These are phyloP conservation scores for Torrubiella hemipterigena DNA, from an alignment of 2,329 filamentous ascomycete genomes.

Conservation along the genomic window DNA sequence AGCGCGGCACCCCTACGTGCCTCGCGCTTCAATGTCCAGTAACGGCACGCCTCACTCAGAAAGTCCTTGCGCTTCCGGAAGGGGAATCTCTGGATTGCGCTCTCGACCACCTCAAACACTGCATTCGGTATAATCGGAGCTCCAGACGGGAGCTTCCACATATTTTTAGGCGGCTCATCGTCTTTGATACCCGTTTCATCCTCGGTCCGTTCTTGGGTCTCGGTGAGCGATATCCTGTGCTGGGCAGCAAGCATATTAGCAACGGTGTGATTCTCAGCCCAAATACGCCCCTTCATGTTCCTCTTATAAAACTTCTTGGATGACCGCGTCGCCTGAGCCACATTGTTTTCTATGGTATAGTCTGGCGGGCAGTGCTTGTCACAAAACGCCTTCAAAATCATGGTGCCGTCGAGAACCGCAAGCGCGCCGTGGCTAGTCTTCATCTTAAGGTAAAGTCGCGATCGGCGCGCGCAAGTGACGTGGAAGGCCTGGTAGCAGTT, in stretches of 20 bases:
- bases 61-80: constrained; percentile 81
- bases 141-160: constrained; percentile 90
- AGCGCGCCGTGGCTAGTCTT: constrained; percentile 77
- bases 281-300: constrained; percentile 78
- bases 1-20: constrained; percentile 82
- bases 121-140: constrained; percentile 87
- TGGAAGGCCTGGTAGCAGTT: constrained; percentile 96
- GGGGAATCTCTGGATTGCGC: constrained; percentile 69
- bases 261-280: constrained; percentile 81
- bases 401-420: constrained; percentile 65
- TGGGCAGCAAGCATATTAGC: constrained; percentile 71
- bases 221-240: constrained; percentile 48
- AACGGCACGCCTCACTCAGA: constrained; percentile 84
- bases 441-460: constrained; percentile 87
- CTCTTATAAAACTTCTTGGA: constrained; percentile 84
- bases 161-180: constrained; percentile 19
- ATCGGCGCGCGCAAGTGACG: constrained; percentile 84
- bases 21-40: constrained; percentile 96
- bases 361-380: constrained; percentile 88
- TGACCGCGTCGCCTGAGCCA: constrained; percentile 65
- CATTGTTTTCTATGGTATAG: constrained; percentile 76
- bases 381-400: constrained; percentile 86
- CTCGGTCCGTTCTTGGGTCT: constrained; percentile 59
- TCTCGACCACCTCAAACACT: constrained; percentile 76
- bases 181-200: constrained; percentile 56